Conservation (phyloP, 441 rosid genomes). For the Jatropha podagrica region DNA sequence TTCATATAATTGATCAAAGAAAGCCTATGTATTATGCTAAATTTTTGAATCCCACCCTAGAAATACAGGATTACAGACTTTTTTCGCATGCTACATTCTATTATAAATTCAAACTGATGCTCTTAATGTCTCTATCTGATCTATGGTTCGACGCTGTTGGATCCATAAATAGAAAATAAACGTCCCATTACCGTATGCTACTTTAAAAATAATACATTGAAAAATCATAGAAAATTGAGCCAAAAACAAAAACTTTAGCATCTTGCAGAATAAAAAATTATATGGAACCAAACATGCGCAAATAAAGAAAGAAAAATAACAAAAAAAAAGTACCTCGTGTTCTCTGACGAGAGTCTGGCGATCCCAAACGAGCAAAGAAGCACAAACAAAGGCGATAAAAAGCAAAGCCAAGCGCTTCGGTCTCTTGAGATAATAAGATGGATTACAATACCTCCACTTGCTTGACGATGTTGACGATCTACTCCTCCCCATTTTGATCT, state of each 20-base stretch:
- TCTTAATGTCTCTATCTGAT: not conserved
- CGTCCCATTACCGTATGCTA: not conserved
- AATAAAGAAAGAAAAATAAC: not conserved
- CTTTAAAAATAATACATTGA: not conserved
- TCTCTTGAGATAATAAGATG: slow-evolving; percentile 78
- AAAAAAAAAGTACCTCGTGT: slow-evolving; percentile 53
- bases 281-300: not conserved
- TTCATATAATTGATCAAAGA: not conserved
- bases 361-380: slow-evolving; percentile 76
- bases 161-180: not conserved
- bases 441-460: slow-evolving; percentile 69
- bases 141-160: not conserved
- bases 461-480: slow-evolving; percentile 33
- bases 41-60: no score
- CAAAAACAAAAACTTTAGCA: not conserved
- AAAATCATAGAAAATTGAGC: not conserved
- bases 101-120: not conserved
- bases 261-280: no score
- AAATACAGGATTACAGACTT: no score
- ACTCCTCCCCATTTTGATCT: slow-evolving; percentile 26
- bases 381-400: slow-evolving; percentile 64
- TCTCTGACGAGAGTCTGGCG: slow-evolving; percentile 84
- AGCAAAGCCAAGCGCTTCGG: slow-evolving; percentile 89
- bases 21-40: not conserved
- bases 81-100: not conserved